Evolutionary conservation across 176 grass and related monocot genomes (phyloP).

Genomic region (Alopecurus myosuroides): DNA sequence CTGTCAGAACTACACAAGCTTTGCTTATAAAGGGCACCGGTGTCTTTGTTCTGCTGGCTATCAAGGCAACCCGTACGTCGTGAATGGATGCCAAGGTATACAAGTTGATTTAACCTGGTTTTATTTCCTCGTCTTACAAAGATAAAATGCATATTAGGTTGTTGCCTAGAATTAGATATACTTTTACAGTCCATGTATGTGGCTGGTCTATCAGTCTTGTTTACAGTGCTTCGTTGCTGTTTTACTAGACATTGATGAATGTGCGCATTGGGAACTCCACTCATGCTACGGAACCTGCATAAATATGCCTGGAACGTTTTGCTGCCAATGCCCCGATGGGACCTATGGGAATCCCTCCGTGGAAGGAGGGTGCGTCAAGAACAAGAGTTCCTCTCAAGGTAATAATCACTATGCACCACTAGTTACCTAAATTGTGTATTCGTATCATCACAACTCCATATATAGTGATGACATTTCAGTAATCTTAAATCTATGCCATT

Average conservation of each 20-base stretch:
- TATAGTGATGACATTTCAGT: neutral
- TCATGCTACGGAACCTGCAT: constrained; percentile 11
- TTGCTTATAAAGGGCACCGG: constrained; percentile 16
- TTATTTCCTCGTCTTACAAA: neutral
- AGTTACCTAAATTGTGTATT: neutral
- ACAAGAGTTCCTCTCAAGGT: neutral
- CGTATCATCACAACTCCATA: neutral
- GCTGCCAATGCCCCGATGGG: neutral
- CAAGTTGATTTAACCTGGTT: neutral
- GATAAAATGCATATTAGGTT: neutral
- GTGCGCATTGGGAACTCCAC: neutral
- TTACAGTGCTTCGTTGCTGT: neutral
- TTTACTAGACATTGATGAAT: constrained; percentile 23
- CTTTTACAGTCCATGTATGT: neutral
- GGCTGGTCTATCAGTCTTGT: neutral
- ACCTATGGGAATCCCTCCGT: neutral
- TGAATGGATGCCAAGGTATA: constrained; percentile 49
- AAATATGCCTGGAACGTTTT: neutral
- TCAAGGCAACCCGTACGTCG: constrained; percentile 42
- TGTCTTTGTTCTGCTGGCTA: constrained; percentile 43
- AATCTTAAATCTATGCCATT: neutral
- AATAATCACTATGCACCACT: neutral
- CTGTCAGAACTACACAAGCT: constrained; percentile 33
- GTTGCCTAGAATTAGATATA: neutral
- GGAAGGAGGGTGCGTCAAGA: neutral